These are phyloP conservation scores for Leishmania arabica DNA, from an alignment of 208 protist species.

Conservation along the genomic window DNA sequence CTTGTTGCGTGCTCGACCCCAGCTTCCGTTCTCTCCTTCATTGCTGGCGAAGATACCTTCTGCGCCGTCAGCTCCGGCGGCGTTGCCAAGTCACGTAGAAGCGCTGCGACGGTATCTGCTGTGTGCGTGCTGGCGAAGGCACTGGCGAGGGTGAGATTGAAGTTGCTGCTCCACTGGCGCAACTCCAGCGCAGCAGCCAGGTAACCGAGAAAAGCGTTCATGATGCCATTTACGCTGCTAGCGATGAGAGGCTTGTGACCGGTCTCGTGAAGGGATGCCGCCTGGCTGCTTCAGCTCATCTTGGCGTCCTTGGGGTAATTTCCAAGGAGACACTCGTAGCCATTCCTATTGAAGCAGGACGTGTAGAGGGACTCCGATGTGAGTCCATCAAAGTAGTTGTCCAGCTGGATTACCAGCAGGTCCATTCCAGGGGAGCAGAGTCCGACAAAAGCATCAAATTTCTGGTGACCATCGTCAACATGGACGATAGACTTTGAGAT, in stretches of 20 bases:
- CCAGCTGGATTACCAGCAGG: slow-evolving; percentile 20
- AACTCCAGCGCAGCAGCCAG: slow-evolving; percentile 20
- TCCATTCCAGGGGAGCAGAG: slow-evolving; percentile 20
- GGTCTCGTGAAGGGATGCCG: slow-evolving; percentile 18
- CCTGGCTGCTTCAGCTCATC: slow-evolving; percentile 18
- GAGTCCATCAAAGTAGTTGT: slow-evolving; percentile 27
- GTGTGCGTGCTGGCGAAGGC: not conserved
- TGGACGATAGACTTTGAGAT: slow-evolving; percentile 16
- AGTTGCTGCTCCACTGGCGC: slow-evolving; percentile 27
- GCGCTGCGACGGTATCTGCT: not conserved
- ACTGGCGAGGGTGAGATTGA: slow-evolving; percentile 18
- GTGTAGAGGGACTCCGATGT: slow-evolving; percentile 32
- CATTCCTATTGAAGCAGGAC: slow-evolving; percentile 20
- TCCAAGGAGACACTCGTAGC: slow-evolving; percentile 22
- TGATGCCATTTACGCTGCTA: slow-evolving; percentile 18
- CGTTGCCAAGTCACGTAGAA: not conserved
- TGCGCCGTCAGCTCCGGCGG: not conserved
- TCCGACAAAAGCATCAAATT: slow-evolving; percentile 24
- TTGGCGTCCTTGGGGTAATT: slow-evolving; percentile 13
- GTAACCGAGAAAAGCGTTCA: slow-evolving; percentile 30
- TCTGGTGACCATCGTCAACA: slow-evolving; percentile 16
- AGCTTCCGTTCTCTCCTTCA: not conserved
- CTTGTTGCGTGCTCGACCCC: not conserved
- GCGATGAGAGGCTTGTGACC: slow-evolving; percentile 26
- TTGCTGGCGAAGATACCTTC: not conserved